Percentiles rank a stretch among this genome's conserved stretches.
Conservation (phyloP, 306 rosid species). For the Quercus glauca region DNA sequence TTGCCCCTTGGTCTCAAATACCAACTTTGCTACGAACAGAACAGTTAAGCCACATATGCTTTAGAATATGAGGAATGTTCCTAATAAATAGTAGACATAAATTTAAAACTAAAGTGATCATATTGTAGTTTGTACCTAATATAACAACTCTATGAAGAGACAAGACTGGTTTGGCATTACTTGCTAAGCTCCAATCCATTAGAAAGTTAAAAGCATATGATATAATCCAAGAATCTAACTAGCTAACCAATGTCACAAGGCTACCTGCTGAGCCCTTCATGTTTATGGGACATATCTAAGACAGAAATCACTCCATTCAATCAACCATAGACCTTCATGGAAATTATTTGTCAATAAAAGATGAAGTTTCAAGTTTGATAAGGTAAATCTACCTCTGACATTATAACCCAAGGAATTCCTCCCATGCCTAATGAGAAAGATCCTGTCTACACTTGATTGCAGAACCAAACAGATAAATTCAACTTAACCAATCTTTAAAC, state of each 20-base stretch:
- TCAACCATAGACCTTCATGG: constrained; percentile 1
- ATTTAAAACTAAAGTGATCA: too few species aligned
- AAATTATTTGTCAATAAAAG: neutral
- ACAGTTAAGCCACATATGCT: constrained; percentile 45
- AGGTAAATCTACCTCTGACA: constrained; percentile 47
- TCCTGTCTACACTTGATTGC: too few species aligned
- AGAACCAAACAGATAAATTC: too few species aligned
- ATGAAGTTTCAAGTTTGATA: neutral
- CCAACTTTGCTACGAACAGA: too few species aligned
- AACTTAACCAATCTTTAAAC: too few species aligned
- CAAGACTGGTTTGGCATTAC: constrained; percentile 19
- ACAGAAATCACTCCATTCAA: constrained; percentile 2
- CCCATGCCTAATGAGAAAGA: too few species aligned
- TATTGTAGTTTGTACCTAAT: neutral
- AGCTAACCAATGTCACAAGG: constrained; percentile 55
- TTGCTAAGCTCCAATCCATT: constrained; percentile 73
- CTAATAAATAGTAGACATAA: constrained; percentile 25
- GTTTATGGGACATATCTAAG: constrained; percentile 76
- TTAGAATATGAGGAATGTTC: constrained; percentile 64
- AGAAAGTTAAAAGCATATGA: constrained; percentile 68
- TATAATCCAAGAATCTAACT: constrained; percentile 69
- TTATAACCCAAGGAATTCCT: too few species aligned
- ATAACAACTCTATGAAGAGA: neutral
- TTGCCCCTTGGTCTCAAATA: too few species aligned
- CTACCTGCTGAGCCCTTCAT: constrained; percentile 85